Conservation (phyloP, 108 stramenopile genomes). For the Epithemia pelagica region DNA sequence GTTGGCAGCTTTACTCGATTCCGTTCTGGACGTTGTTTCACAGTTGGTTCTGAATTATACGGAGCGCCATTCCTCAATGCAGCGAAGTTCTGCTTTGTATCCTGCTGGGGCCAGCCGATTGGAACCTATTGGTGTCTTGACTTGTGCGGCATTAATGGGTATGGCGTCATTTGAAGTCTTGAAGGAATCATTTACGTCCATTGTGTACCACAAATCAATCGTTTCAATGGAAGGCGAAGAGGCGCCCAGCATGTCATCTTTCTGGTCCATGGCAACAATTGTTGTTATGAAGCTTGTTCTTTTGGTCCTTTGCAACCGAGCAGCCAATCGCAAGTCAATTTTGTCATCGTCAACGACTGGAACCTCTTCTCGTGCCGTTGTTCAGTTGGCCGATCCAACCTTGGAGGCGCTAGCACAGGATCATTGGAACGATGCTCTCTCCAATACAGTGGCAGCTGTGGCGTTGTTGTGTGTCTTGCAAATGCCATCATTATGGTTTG, state of each 20-base stretch:
- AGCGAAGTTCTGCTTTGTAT: constrained; percentile 74
- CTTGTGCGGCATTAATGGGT: constrained; percentile 91
- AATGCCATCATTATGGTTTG: constrained; percentile 52
- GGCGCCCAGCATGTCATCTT: constrained; percentile 28
- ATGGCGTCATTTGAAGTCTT: constrained; percentile 88
- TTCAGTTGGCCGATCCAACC: constrained; percentile 57
- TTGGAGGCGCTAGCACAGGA: constrained; percentile 85
- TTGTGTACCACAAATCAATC: constrained; percentile 8
- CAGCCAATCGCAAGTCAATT: neutral
- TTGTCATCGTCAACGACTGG: neutral
- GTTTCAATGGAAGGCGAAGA: constrained; percentile 13
- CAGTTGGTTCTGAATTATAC: constrained; percentile 81
- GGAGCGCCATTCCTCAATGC: constrained; percentile 61
- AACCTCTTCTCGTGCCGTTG: constrained; percentile 13
- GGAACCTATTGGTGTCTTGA: constrained; percentile 90
- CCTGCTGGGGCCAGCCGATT: constrained; percentile 87
- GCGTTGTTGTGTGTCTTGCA: constrained; percentile 61
- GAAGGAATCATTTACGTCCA: constrained; percentile 53
- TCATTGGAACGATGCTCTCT: constrained; percentile 91
- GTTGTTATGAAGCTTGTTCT: constrained; percentile 73
- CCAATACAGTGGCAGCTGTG: constrained; percentile 80
- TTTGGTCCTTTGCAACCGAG: constrained; percentile 43
- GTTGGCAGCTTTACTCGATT: constrained; percentile 84
- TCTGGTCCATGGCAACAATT: constrained; percentile 65
- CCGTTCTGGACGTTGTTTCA: constrained; percentile 83